Conservation (phyloP, 2,329 filamentous ascomycete species). For the Akanthomyces muscarius region DNA sequence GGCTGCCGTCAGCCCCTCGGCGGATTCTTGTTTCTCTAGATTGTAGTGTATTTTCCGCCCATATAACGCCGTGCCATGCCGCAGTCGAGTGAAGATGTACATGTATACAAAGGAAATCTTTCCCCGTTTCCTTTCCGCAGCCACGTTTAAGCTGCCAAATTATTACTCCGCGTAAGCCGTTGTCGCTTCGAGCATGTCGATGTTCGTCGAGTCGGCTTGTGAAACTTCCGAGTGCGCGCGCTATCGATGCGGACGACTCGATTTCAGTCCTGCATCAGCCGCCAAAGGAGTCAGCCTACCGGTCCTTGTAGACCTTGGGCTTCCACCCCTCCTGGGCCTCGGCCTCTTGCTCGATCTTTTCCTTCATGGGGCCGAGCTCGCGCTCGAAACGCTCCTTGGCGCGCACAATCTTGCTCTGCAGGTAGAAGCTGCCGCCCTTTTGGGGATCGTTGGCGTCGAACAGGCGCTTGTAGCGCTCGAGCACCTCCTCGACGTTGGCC, state of each 20-base stretch:
- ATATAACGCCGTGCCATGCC: constrained; percentile 50
- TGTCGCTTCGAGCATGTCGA: not conserved
- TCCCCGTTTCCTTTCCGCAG: constrained; percentile 14
- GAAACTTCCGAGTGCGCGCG: not conserved
- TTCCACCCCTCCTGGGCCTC: constrained; percentile 85
- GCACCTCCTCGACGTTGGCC: constrained; percentile 73
- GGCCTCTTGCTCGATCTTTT: constrained; percentile 68
- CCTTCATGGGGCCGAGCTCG: constrained; percentile 70
- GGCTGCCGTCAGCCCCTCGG: not conserved
- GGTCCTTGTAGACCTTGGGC: constrained; percentile 90
- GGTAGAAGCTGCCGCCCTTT: constrained; percentile 95
- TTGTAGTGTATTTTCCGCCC: constrained; percentile 17
- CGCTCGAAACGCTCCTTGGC: constrained; percentile 89
- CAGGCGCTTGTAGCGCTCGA: constrained; percentile 85
- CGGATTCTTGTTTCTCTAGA: constrained; percentile 25
- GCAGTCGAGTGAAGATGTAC: constrained; percentile 52
- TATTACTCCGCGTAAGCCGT: not conserved
- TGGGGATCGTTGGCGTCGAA: constrained; percentile 94
- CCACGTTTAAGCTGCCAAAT: not conserved
- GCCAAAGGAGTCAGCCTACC: constrained; percentile 38
- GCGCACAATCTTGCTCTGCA: constrained; percentile 93
- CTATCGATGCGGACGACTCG: not conserved
- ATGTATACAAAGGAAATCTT: constrained; percentile 32
- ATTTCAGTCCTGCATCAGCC: not conserved
- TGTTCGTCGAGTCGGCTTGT: not conserved